phyloP scores from a whole-genome alignment of 352 stramenopile species.

The Globisporangium yorkense region DNA sequence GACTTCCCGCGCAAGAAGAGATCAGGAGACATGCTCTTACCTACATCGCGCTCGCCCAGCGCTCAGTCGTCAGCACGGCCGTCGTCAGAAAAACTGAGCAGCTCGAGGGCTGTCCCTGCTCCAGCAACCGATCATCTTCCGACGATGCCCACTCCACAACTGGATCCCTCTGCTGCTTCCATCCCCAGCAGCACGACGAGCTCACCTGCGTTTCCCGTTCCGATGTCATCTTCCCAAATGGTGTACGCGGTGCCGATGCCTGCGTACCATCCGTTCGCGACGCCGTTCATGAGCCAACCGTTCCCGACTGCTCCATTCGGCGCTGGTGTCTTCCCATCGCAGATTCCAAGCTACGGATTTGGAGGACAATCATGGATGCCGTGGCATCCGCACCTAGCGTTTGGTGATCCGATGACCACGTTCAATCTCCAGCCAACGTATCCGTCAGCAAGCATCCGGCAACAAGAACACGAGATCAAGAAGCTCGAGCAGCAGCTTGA shows the following conservation, averaged over 20 bases:
- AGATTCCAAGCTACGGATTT: background rate
- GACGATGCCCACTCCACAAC: background rate
- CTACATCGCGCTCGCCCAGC: background rate
- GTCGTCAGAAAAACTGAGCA: background rate
- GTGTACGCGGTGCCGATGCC: background rate
- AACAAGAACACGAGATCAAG: constrained; percentile 14
- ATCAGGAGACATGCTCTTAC: background rate
- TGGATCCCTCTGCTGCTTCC: background rate
- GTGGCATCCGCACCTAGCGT: background rate
- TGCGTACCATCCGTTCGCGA: background rate
- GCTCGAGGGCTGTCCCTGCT: background rate
- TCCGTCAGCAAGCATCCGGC: background rate
- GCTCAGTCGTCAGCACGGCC: background rate
- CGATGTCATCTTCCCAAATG: background rate
- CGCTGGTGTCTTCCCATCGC: background rate
- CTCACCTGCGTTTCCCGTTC: background rate
- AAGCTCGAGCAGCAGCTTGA: constrained; percentile 15
- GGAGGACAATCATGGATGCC: background rate
- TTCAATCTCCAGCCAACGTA: background rate
- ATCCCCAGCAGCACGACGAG: background rate
- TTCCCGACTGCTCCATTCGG: background rate
- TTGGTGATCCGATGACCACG: background rate
- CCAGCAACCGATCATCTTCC: background rate
- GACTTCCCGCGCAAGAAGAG: background rate
- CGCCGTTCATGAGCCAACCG: constrained; percentile 3